Base-by-base conservation (phyloP, 768 basidiomycete genomes). In the Lentinula guzmanii region DNA sequence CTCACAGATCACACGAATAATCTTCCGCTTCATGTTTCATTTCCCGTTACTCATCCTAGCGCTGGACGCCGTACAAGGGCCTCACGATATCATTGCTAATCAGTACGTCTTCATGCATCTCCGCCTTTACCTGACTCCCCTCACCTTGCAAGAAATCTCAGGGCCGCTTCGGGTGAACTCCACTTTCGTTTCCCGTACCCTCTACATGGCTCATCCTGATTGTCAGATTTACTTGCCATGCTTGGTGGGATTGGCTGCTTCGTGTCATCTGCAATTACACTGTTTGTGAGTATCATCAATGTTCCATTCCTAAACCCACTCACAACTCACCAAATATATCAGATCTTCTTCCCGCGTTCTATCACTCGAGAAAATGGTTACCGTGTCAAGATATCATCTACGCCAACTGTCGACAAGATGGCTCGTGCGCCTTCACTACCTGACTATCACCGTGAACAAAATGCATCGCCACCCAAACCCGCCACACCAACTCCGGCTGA, bases 321-420 rank as follows among this genome's bases (percentile, higher is more conserved):
- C 68, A 82, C 82, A 70, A 80, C 81, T 5, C 74, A 63, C 16
- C 62, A 64, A 18, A 18, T 10, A 50, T 50, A 37, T 24, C 34
- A 90, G 88, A 81, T 91, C 46, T 91, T 91, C 75, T 91, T 91
- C 76, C 90, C 90, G 39, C 87, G 88, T 50, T 89, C 89, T 2
- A 77, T 89, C 59, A 81, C 82, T 3, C 77, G 76, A 31, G 88
- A 90, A 71, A 75, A 80, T 5, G 89, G 86, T 2, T 87, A 89
- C 74, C 78, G 73, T 61, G 76, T 79, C 24, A 81, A 80, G 53
- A 63, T 74, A 16, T 61, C 69, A 51, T 65, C 74, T 13, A 68
- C 67, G 28, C 63, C 70, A 34, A 66, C 58, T 37, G 60, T 68
- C 42, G 68, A 62, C 56, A 78, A 75, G 66, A 64, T 65, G 7